A percentile compares a stretch with the other conserved stretches of the same genome.
Conservation (phyloP, 164 flowering plant genomes). For the Annona squamosa region DNA sequence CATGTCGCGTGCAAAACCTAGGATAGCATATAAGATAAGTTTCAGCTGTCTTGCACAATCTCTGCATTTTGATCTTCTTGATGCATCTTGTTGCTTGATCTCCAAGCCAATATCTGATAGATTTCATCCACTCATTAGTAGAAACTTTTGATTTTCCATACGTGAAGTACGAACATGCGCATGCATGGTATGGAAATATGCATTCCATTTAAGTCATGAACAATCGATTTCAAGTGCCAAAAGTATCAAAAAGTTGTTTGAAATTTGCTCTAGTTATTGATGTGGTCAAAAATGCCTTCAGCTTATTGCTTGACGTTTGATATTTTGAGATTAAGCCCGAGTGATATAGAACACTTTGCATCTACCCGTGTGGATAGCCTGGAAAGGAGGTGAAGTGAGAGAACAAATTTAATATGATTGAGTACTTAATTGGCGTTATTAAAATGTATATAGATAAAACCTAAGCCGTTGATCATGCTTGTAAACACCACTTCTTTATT, state of each 20-base stretch:
- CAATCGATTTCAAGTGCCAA: background rate
- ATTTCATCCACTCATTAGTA: background rate
- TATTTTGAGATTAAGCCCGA: too few species aligned
- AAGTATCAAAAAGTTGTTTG: background rate
- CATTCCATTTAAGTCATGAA: background rate
- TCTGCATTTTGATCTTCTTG: background rate
- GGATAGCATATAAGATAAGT: background rate
- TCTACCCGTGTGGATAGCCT: background rate
- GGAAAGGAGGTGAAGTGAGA: too few species aligned
- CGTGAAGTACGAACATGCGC: background rate
- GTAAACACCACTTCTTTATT: too few species aligned
- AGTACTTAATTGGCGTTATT: too few species aligned
- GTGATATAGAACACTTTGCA: background rate
- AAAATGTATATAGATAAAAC: too few species aligned
- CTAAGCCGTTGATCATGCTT: too few species aligned
- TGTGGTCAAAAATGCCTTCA: slow-evolving; percentile 2
- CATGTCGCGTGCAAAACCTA: background rate
- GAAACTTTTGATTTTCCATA: background rate
- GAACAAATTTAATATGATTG: too few species aligned
- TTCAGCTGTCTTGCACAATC: background rate
- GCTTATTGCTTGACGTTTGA: too few species aligned
- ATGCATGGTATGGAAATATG: background rate
- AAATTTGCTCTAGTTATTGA: background rate
- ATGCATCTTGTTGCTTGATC: background rate
- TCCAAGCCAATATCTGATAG: background rate